Percentiles rank a stretch among this genome's conserved stretches.
Conservation (phyloP, 1,284 basidiomycete species). For the Microbotryum intermedium region DNA sequence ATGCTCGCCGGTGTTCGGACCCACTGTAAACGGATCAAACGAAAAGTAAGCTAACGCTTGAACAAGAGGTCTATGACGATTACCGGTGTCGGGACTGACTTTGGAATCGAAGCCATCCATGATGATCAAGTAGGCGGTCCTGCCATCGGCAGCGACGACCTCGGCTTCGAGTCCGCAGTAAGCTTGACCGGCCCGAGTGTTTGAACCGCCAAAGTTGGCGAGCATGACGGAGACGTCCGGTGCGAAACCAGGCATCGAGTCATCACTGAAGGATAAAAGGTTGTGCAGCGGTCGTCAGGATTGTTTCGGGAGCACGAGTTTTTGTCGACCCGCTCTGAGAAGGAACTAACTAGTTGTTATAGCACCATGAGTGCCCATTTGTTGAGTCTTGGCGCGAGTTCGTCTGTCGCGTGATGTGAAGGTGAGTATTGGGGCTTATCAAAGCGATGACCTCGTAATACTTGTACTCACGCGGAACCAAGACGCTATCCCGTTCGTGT, state of each 20-base stretch:
- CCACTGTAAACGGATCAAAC: too few species aligned
- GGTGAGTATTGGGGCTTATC: too few species aligned
- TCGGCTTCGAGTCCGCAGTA: slow-evolving; percentile 11
- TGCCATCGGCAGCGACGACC: slow-evolving; percentile 18
- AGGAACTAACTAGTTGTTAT: too few species aligned
- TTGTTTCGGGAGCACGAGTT: too few species aligned
- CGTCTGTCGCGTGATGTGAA: slow-evolving; percentile 25
- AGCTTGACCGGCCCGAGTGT: too few species aligned
- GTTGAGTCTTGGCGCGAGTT: slow-evolving; percentile 10
- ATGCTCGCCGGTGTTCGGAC: too few species aligned
- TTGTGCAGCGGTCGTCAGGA: not conserved
- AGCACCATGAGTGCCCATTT: slow-evolving; percentile 9
- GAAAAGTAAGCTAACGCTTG: too few species aligned
- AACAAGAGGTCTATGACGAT: too few species aligned
- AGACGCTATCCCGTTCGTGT: too few species aligned
- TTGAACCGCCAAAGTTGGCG: slow-evolving; percentile 15
- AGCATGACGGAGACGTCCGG: slow-evolving; percentile 21
- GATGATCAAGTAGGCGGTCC: slow-evolving; percentile 7
- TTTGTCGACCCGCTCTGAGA: too few species aligned
- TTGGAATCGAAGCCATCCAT: slow-evolving; percentile 25
- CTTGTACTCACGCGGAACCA: too few species aligned
- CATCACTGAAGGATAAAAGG: slow-evolving; percentile 14
- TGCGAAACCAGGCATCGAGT: slow-evolving; percentile 13
- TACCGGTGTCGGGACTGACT: not conserved
- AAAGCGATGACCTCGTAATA: too few species aligned